These are phyloP conservation scores for Ramaria rubella DNA, from an alignment of 768 basidiomycete species.

Conservation along the genomic window DNA sequence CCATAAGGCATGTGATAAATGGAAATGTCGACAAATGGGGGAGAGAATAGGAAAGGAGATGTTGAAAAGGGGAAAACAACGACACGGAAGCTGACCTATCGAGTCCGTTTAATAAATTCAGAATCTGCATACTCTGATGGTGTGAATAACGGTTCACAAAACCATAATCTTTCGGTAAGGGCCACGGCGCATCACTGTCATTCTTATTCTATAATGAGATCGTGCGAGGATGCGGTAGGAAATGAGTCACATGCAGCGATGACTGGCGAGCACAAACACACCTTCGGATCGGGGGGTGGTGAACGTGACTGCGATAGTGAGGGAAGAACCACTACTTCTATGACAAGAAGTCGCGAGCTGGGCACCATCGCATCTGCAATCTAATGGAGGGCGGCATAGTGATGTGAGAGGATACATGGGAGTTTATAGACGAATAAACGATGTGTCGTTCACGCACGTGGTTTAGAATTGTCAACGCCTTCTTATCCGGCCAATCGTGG, in stretches of 20 bases:
- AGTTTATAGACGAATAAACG: background rate
- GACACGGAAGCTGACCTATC: conserved; percentile 1
- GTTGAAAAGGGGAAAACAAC: no score
- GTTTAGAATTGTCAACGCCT: no score
- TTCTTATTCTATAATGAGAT: no score
- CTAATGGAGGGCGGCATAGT: no score
- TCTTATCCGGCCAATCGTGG: no score
- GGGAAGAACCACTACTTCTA: background rate
- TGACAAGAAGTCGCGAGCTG: conserved; percentile 3
- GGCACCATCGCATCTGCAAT: conserved; percentile 10
- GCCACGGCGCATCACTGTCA: conserved; percentile 3
- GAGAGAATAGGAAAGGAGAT: background rate
- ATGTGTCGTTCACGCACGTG: no score
- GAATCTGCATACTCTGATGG: conserved; percentile 9
- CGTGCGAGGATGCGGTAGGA: no score
- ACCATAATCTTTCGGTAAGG: conserved; percentile 8
- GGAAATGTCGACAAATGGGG: no score
- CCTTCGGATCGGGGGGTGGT: background rate
- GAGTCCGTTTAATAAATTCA: background rate
- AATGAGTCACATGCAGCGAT: no score
- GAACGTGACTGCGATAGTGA: background rate
- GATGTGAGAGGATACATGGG: background rate
- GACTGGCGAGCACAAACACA: no score
- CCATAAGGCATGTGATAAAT: background rate
- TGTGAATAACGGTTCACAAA: conserved; percentile 4